Evolutionary conservation across 2,329 filamentous ascomycete genomes (phyloP).

Genomic region (Colletotrichum musicola): DNA sequence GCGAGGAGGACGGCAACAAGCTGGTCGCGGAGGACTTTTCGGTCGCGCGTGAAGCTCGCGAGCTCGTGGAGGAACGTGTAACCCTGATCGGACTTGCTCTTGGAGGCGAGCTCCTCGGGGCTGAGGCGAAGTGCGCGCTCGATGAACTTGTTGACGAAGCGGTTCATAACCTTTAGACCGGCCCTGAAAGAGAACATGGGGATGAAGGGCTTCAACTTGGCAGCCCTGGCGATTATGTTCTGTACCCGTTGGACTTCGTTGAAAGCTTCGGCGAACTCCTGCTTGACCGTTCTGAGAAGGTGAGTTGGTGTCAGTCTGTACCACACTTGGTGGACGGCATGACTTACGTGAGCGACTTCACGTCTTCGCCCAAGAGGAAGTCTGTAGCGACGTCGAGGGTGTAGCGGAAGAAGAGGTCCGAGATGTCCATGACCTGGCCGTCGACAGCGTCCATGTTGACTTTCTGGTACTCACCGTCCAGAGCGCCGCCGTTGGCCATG

Average conservation of each 20-base stretch:
- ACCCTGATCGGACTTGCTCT: constrained; percentile 76
- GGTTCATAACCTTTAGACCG: constrained; percentile 77
- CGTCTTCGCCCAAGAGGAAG: constrained; percentile 84
- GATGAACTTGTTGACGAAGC: constrained; percentile 84
- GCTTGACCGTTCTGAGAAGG: constrained; percentile 63
- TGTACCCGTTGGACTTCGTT: constrained; percentile 82
- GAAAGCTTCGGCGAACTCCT: constrained; percentile 85
- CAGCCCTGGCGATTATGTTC: constrained; percentile 73
- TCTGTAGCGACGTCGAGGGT: constrained; percentile 89
- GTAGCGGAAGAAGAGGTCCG: constrained; percentile 85
- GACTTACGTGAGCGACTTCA: constrained; percentile 69
- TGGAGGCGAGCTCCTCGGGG: constrained; percentile 78
- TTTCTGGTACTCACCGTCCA: constrained; percentile 70
- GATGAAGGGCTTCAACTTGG: constrained; percentile 72
- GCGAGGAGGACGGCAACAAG: constrained; percentile 86
- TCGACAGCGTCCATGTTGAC: constrained; percentile 74
- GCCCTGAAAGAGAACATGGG: constrained; percentile 73
- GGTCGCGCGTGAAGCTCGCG: constrained; percentile 81
- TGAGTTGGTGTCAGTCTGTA: constrained; percentile 9
- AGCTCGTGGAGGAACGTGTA: constrained; percentile 92
- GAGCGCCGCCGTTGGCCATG: constrained; percentile 69
- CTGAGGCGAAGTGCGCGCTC: constrained; percentile 77
- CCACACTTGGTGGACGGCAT: neutral
- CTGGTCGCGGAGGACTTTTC: constrained; percentile 83
- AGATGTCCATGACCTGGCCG: constrained; percentile 75